Percentiles rank a stretch among this genome's conserved stretches.
Conservation (phyloP, 1,284 basidiomycete species). For the Melanopsichium pennsylvanicum region DNA sequence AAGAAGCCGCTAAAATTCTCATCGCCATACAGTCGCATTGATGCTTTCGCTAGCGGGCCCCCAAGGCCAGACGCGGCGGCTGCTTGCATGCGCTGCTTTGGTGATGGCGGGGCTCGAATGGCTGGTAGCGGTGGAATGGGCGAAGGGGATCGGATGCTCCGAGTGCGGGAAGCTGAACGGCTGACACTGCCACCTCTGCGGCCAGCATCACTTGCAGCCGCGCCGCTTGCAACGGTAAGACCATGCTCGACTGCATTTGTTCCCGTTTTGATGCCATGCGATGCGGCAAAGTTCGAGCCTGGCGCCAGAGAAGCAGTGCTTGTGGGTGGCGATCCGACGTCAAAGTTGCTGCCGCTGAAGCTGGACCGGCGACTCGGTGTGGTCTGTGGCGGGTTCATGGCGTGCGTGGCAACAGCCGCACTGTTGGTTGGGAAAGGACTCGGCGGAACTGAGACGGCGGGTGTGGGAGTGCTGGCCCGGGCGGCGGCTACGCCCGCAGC, state of each 20-base stretch:
- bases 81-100: conserved; percentile 55
- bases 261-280: conserved; percentile 17
- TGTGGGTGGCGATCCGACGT: conserved; percentile 57
- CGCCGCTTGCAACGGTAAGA: conserved; percentile 5
- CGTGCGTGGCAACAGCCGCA: conserved; percentile 32
- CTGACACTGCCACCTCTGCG: conserved; percentile 35
- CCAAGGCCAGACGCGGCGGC: conserved; percentile 29
- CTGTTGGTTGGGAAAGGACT: conserved; percentile 45
- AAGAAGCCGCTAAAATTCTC: conserved; percentile 97
- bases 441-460: conserved; percentile 40
- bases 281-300: conserved; percentile 24
- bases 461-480: conserved; percentile 47
- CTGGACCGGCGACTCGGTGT: conserved; percentile 59
- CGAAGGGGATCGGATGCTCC: conserved; percentile 64
- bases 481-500: conserved; percentile 13
- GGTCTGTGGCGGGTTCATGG: conserved; percentile 60
- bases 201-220: conserved; percentile 16
- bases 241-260: conserved; percentile 4
- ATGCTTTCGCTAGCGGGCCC: conserved; percentile 33
- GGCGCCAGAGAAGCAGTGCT: conserved; percentile 54
- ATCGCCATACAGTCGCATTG: conserved; percentile 80
- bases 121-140: conserved; percentile 66
- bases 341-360: conserved; percentile 60
- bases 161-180: conserved; percentile 51
- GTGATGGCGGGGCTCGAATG: conserved; percentile 59